Evolutionary conservation across 768 basidiomycete genomes (phyloP), one percentile per base, ranked within the genome.

Genomic region (Collybiopsis luxurians): DNA sequence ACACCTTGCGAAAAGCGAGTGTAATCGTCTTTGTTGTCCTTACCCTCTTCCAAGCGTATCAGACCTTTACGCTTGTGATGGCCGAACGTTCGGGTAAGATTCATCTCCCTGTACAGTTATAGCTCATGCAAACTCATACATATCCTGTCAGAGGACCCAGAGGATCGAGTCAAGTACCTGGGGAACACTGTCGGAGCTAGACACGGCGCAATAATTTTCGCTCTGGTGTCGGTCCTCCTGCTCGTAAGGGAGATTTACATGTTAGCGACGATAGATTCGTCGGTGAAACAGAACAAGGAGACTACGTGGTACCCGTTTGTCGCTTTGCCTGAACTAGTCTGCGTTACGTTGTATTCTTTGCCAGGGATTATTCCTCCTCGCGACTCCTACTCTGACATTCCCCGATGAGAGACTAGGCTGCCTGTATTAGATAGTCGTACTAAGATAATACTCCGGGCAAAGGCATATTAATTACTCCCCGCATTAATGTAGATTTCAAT

Each of bases 241-340:
- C 66, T 79, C 4, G 53, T 77, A 5, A 70, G 77, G 17, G 73
- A 78, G 54, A 58, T 59, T 1, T 79, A 73, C 60, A 50, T 66
- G n/a, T 66, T 64, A 0, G 75, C 66, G 9, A 77, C 75, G 0
- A 46, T 75, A 1, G 61, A 52, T 23, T 60, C 74, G 30, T 30
- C 58, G 6, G 21, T 42, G 1, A 68, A 63, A 44, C 63, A 69
- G 53, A 63, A 66, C 19, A 63, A 71, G 19, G 78, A 79, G 48
- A 64, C 61, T 24, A 58, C 70, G 9, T 78, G 77, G 76, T 79
- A 78, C 54, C 75, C 77, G 0, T 60, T 79, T 2, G 60, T 72
- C 5, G 74, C 72, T 1, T 50, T 75, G 3, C 70, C 77, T 1
- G 78, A 79, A 59, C 53, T 76, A 15, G 56, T 78, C 10, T 71